Evolutionary conservation across 768 basidiomycete species (phyloP), one percentile per base, ranked within the genome.

Genomic region (Hypsizygus marmoreus): DNA sequence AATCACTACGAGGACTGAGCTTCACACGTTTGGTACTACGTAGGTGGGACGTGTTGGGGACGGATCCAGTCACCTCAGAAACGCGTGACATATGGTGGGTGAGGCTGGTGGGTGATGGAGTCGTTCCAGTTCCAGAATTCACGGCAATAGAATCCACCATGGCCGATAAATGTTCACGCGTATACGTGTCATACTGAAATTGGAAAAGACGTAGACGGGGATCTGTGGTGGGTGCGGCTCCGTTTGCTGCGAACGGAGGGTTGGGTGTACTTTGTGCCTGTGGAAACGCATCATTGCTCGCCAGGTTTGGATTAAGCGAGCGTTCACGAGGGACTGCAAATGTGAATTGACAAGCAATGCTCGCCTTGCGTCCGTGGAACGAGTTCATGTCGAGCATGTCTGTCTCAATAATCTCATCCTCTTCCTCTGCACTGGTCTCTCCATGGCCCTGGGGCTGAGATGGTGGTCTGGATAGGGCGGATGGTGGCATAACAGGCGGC

Each of bases 121-220:
- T 75, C 6, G 63, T 71, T 1, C 65, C 70, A n/a, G 74, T 69
- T 1, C 71, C 74, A 41, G 88, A 85, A 0, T 87, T 84, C 30
- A 87, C 71, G n/a, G 91, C 93, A 49, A 97, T 95, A 2, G 92
- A 91, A 55, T 97, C 95, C 2, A 95, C 93, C 68, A 98, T 80
- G 0, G 90, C 92, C 2, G 91, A 92, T 32, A 98, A 80, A 61
- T 97, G 92, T 16, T 95, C 90, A 33, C 93, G 82, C 1, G 95
- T 99, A 60, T 90, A 95, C 0, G 95, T 97, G 64, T 99, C 95
- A 60, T 97, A 98, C 53, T 92, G 85, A 40, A 94, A 89, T 59
- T 93, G 88, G 68, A 98, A 97, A 28, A 97, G 76, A 10, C 86
- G 84, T 9, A 93, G 78, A 22, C 84, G 83, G 2, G 89, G 83